Base-by-base conservation (phyloP, 805 yeast species). In the Candida ipomoeae region DNA sequence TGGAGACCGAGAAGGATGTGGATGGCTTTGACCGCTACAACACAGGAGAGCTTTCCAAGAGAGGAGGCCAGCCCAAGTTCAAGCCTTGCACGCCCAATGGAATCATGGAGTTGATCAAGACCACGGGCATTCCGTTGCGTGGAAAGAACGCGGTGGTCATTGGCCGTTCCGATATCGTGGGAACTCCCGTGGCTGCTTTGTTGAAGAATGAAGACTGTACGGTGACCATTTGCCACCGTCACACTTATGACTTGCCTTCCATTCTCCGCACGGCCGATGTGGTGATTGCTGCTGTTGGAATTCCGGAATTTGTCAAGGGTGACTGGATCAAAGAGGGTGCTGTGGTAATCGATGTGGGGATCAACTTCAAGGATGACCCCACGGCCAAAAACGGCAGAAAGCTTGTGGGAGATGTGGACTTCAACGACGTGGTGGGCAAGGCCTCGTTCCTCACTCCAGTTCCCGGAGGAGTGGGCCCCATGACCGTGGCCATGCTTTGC, bases 391-490 rank as follows among this genome's bases (percentile, higher is more conserved):
- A 87, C 21, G 97, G 97, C 20, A 81, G 77, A 62, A 82, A 84
- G 64, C 74, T 92, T 65, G 96, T 89, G n/a, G 99, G 99, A 55
- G 99, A 92, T 67, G 97, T 89, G 40, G 97, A 91, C 62, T 92
- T 77, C 62, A 86, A 75, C 48, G 72, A 83, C 31, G 91, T 89
- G 48, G 68, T 76, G 50, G 66, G 73, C 46, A 78, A 76, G 48
- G 94, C 91, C 2, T 71, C 84, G 11, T 80, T 78, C 59, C 80
- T 94, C 55, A 91, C 98, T 5, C 99, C 99, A 15, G 99, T 92
- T 49, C 99, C 99, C 32, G 98, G 98, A 65, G 98, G 98, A 61
- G 98, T 92, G 55, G 99, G 99, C 38, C 99, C 99, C 56, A 92
- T 92, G 98, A 92, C 99, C 26, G 97, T 92, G 44, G 96, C 96